Percentiles rank a stretch among this genome's conserved stretches.
Conservation (phyloP, 371 early-diverging fungal species). For the Mortierella sp. region DNA sequence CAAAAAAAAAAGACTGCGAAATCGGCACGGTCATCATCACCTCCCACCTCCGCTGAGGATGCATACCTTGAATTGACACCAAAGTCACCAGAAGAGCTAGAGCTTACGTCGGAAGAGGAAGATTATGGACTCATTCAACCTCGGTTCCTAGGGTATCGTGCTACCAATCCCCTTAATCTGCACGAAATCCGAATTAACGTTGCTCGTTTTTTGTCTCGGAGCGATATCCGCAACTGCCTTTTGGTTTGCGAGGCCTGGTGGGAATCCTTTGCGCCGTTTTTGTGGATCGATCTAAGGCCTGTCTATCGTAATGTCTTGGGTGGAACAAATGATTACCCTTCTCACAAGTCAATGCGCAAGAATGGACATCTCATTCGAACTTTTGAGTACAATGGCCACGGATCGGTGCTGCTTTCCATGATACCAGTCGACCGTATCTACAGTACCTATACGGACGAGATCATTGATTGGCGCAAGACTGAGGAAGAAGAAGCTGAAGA, state of each 20-base stretch:
- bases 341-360: slow-evolving; percentile 22
- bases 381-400: slow-evolving; percentile 50
- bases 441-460: slow-evolving; percentile 4
- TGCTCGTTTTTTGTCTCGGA: slow-evolving; percentile 19
- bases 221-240: slow-evolving; percentile 28
- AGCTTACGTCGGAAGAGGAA: background rate
- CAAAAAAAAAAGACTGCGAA: too few species aligned
- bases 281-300: slow-evolving; percentile 34
- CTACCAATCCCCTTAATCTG: slow-evolving; percentile 33
- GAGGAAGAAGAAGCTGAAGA: slow-evolving; percentile 13
- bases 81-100: background rate
- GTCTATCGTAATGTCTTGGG: slow-evolving; percentile 42
- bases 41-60: background rate
- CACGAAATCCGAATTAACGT: slow-evolving; percentile 47
- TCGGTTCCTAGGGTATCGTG: slow-evolving; percentile 12
- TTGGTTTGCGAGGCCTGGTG: slow-evolving; percentile 36
- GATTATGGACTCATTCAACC: background rate
- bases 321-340: slow-evolving; percentile 21
- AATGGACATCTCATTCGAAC: slow-evolving; percentile 34
- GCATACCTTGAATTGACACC: background rate
- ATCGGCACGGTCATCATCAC: background rate
- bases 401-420: slow-evolving; percentile 28
- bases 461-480: slow-evolving; percentile 13
- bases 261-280: slow-evolving; percentile 28
- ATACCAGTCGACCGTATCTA: slow-evolving; percentile 9